These are phyloP conservation scores for Porphyrellus cyaneotinctus DNA, from an alignment of 768 basidiomycete species.

Conservation along the genomic window DNA sequence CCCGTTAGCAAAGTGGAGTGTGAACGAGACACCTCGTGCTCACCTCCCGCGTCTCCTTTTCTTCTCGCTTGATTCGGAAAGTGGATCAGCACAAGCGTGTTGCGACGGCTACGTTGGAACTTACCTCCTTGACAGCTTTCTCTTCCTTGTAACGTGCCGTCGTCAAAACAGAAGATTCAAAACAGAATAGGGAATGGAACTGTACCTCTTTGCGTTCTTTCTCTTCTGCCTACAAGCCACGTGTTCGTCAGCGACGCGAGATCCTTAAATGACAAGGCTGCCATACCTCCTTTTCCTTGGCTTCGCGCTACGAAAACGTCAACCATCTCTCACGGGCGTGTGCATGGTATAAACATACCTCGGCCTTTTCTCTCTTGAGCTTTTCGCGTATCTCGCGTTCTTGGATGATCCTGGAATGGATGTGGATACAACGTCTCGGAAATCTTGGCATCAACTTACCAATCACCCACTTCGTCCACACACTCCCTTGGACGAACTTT, in stretches of 20 bases:
- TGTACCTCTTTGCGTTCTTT: constrained; percentile 57
- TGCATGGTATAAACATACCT: constrained; percentile 32
- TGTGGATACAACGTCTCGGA: constrained; percentile 2
- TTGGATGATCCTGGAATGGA: constrained; percentile 47
- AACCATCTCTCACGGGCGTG: neutral
- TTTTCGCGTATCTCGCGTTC: constrained; percentile 83
- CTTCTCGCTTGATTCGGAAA: constrained; percentile 35
- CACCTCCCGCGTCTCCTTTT: constrained; percentile 46
- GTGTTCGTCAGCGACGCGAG: constrained; percentile 4
- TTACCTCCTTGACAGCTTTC: constrained; percentile 55
- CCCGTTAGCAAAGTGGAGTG: constrained; percentile 80
- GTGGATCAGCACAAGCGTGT: constrained; percentile 18
- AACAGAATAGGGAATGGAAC: neutral
- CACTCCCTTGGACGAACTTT: constrained; percentile 86
- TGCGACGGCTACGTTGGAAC: constrained; percentile 7
- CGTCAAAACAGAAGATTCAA: constrained; percentile 7
- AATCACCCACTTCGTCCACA: constrained; percentile 73
- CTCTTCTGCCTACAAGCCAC: constrained; percentile 49
- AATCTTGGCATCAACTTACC: constrained; percentile 38
- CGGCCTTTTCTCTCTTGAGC: constrained; percentile 75
- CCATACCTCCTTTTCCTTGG: constrained; percentile 69
- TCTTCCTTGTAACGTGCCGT: constrained; percentile 40
- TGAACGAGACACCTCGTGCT: constrained; percentile 1
- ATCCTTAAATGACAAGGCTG: neutral
- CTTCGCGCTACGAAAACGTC: constrained; percentile 55